Percentiles rank a stretch among this genome's conserved stretches.
Conservation (phyloP, 176 grass and related monocot species). For the Oryza glumipatula region DNA sequence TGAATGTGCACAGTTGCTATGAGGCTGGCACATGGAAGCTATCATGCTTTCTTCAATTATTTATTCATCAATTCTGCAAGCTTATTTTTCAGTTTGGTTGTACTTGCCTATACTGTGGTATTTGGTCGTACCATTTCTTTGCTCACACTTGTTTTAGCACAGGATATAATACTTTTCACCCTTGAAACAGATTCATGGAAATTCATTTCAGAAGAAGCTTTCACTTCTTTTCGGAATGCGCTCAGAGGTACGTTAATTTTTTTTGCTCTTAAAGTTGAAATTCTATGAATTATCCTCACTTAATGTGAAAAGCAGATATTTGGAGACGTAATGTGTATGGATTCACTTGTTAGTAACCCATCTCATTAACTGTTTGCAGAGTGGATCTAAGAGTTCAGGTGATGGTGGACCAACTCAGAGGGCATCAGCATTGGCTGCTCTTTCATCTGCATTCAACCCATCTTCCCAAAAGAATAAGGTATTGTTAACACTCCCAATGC, state of each 20-base stretch:
- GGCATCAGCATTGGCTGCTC: slow-evolving; percentile 88
- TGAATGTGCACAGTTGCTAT: background rate
- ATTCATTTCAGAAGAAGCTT: slow-evolving; percentile 95
- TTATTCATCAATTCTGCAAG: background rate
- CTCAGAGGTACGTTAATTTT: slow-evolving; percentile 53
- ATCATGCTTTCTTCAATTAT: background rate
- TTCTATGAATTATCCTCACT: background rate
- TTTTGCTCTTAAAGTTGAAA: slow-evolving; percentile 26
- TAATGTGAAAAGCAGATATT: slow-evolving; percentile 1
- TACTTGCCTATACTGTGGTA: slow-evolving; percentile 2
- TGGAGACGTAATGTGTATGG: background rate
- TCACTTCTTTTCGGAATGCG: slow-evolving; percentile 74
- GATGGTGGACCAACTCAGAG: slow-evolving; percentile 92
- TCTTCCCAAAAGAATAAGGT: slow-evolving; percentile 64
- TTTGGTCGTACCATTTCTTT: background rate
- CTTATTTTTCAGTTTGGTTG: background rate
- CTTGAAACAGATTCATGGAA: slow-evolving; percentile 83
- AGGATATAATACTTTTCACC: slow-evolving; percentile 20
- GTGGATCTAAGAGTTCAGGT: slow-evolving; percentile 57
- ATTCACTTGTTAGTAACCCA: slow-evolving; percentile 12
- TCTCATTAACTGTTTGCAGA: slow-evolving; percentile 33
- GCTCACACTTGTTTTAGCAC: slow-evolving; percentile 25
- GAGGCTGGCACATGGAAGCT: background rate
- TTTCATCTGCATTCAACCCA: slow-evolving; percentile 87
- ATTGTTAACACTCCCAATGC: slow-evolving; percentile 23